Evolutionary conservation across 805 yeast species (phyloP).

Genomic region (Kodamaea neixiangensis): DNA sequence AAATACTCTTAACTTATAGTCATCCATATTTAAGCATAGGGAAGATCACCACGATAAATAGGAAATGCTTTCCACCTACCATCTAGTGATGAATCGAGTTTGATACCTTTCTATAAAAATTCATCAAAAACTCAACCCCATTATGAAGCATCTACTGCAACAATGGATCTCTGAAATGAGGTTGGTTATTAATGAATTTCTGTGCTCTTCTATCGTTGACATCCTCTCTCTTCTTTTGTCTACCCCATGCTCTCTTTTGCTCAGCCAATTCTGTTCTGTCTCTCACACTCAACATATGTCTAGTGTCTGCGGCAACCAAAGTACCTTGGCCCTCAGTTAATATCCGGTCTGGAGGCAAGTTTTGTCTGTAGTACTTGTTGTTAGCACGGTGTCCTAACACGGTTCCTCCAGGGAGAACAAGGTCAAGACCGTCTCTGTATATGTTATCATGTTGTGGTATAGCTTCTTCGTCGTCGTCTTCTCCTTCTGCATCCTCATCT

Average conservation of each 20-base stretch:
- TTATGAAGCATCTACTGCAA: slow-evolving; percentile 16
- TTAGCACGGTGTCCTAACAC: slow-evolving; percentile 45
- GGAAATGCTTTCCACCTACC: too few relatives aligned
- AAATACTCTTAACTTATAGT: too few relatives aligned
- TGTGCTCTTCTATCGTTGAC: slow-evolving; percentile 58
- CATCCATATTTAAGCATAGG: too few relatives aligned
- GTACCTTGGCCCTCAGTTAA: slow-evolving; percentile 50
- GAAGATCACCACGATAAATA: too few relatives aligned
- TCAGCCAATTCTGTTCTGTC: slow-evolving; percentile 43
- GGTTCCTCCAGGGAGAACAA: slow-evolving; percentile 44
- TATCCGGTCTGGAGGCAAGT: slow-evolving; percentile 44
- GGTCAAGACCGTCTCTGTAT: slow-evolving; percentile 38
- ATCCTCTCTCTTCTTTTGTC: slow-evolving; percentile 52
- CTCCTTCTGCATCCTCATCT: slow-evolving; percentile 18
- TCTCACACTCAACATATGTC: slow-evolving; percentile 46
- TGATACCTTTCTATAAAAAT: background rate
- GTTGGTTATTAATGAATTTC: slow-evolving; percentile 77
- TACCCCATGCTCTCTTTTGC: slow-evolving; percentile 62
- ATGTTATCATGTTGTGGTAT: slow-evolving; percentile 29
- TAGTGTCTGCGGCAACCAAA: slow-evolving; percentile 51
- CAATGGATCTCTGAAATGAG: slow-evolving; percentile 54
- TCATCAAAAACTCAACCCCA: background rate
- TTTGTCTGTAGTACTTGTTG: slow-evolving; percentile 46
- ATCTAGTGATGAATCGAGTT: background rate
- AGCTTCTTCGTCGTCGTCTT: slow-evolving; percentile 26